Evolutionary conservation across 768 basidiomycete genomes (phyloP).

Genomic region (Rhodotorula paludigena): DNA sequence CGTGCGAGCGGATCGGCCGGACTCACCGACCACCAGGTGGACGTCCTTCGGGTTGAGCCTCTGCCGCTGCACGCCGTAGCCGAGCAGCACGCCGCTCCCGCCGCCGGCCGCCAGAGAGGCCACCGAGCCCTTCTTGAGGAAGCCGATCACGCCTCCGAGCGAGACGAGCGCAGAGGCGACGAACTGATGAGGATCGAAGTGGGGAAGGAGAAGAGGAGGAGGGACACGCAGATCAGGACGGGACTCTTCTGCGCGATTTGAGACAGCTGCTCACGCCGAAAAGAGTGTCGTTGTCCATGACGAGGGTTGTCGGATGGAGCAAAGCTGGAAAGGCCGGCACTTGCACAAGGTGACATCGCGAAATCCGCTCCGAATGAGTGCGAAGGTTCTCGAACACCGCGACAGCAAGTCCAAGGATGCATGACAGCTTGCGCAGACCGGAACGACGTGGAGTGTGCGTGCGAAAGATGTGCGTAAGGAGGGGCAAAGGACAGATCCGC

Average conservation of each 20-base stretch:
- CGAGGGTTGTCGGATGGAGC: neutral
- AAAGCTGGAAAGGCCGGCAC: no score
- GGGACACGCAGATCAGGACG: no score
- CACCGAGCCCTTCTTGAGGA: conserved; percentile 25
- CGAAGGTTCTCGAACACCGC: no score
- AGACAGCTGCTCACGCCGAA: neutral
- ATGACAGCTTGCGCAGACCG: no score
- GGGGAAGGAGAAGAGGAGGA: neutral
- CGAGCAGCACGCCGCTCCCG: conserved; percentile 23
- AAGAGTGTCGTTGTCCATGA: conserved; percentile 13
- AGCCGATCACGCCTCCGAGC: conserved; percentile 32
- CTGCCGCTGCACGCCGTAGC: conserved; percentile 37
- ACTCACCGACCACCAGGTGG: conserved; percentile 28
- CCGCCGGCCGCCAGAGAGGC: conserved; percentile 32
- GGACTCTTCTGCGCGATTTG: neutral
- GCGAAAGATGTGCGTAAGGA: no score
- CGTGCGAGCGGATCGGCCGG: no score
- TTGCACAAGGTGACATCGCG: no score
- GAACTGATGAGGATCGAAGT: conserved; percentile 8
- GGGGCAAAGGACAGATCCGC: no score
- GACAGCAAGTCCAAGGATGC: no score
- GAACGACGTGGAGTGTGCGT: no score
- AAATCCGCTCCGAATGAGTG: no score
- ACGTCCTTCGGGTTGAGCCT: conserved; percentile 16
- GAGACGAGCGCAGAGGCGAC: conserved; percentile 10